These are phyloP conservation scores for Edaphochlamys debaryana DNA, from an alignment of 139 green algal genomes.

Conservation along the genomic window DNA sequence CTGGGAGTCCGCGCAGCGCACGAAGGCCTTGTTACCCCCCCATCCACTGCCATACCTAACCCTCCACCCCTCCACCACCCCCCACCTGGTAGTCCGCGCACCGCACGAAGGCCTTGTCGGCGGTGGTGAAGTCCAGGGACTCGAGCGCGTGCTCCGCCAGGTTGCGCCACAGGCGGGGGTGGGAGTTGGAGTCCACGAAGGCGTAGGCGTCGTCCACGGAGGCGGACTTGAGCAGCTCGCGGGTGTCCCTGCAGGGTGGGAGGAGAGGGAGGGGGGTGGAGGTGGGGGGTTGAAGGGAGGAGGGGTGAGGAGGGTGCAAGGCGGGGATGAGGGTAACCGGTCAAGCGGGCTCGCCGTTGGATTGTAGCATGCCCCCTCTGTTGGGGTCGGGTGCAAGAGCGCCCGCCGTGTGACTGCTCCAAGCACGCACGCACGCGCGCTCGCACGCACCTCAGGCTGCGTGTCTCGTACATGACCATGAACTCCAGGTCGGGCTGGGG, in stretches of 20 bases:
- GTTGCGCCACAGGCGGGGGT: conserved; percentile 81
- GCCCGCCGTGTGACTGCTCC: too few relatives aligned
- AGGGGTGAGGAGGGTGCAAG: too few relatives aligned
- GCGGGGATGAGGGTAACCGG: too few relatives aligned
- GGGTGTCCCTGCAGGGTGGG: conserved; percentile 64
- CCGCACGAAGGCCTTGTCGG: conserved; percentile 82
- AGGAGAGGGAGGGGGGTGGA: too few relatives aligned
- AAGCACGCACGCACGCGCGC: too few relatives aligned
- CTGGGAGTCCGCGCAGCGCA: too few relatives aligned
- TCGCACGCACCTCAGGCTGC: conserved; percentile 58
- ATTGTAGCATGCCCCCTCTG: too few relatives aligned
- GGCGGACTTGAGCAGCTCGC: conserved; percentile 67
- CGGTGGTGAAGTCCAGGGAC: conserved; percentile 72
- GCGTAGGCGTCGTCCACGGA: conserved; percentile 70
- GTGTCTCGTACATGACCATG: conserved; percentile 75
- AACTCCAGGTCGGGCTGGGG: conserved; percentile 69
- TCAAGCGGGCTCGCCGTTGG: too few relatives aligned
- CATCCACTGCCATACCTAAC: too few relatives aligned
- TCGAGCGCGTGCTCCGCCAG: conserved; percentile 83
- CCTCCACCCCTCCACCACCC: neutral
- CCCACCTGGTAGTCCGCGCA: conserved; percentile 61
- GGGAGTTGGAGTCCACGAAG: conserved; percentile 75
- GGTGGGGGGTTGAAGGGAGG: too few relatives aligned
- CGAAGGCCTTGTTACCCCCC: too few relatives aligned
- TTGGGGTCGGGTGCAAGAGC: too few relatives aligned